A percentile compares a stretch with the other conserved stretches of the same genome.
Evolutionary conservation across 768 basidiomycete genomes (phyloP).

Genomic region (Mycena leptocephala): DNA sequence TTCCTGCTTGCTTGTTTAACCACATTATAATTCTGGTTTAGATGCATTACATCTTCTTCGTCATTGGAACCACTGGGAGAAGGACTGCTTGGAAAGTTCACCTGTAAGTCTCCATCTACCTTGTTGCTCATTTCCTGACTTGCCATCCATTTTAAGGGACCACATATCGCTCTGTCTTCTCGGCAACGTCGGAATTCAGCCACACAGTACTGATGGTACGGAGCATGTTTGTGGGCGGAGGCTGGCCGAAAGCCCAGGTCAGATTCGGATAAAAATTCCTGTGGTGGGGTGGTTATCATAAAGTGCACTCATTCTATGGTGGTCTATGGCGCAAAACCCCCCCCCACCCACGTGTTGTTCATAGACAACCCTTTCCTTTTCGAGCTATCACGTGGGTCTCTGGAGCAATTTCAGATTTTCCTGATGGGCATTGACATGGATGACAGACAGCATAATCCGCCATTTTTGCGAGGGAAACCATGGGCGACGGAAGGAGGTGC

Average conservation of each 20-base stretch:
- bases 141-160: background rate
- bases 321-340: too few species aligned
- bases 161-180: background rate
- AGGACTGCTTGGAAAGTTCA: slow-evolving; percentile 29
- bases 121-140: background rate
- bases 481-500: background rate
- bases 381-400: too few species aligned
- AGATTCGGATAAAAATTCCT: too few species aligned
- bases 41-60: background rate
- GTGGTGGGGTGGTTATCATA: too few species aligned
- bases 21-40: background rate
- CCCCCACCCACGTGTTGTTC: too few species aligned
- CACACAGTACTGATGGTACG: background rate
- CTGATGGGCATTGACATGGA: too few species aligned
- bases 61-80: slow-evolving; percentile 20
- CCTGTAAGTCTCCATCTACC: background rate
- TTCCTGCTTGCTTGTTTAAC: background rate
- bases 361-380: too few species aligned
- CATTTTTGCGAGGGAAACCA: background rate
- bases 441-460: background rate
- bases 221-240: too few species aligned
- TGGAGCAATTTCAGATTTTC: too few species aligned
- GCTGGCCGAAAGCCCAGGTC: too few species aligned
- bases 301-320: too few species aligned
- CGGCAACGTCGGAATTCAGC: too few species aligned